Evolutionary conservation across 148 eudicot species (phyloP).

Genomic region (Mesembryanthemum crystallinum): DNA sequence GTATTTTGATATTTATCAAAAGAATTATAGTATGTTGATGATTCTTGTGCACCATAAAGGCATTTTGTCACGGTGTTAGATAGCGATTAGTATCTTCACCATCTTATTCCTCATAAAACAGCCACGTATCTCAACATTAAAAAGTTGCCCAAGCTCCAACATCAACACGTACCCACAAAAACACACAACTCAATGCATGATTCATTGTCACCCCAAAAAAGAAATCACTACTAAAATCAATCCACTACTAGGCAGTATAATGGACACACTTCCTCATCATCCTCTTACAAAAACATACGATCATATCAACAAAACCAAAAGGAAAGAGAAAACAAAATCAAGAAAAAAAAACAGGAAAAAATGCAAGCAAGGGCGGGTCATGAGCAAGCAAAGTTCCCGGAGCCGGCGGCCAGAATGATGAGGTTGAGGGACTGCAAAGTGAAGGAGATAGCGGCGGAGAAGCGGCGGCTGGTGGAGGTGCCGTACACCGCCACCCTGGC

Average conservation of each 20-base stretch:
- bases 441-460: slow-evolving; percentile 45
- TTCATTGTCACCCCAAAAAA: not conserved
- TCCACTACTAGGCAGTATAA: not conserved
- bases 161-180: not conserved
- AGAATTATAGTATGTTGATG: too few relatives aligned
- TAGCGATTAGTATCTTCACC: not conserved
- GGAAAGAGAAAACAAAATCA: not conserved
- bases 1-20: too few relatives aligned
- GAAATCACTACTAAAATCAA: not conserved
- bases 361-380: not conserved
- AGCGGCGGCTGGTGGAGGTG: slow-evolving; percentile 74
- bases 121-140: slow-evolving; percentile 1
- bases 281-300: not conserved
- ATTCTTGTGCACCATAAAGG: too few relatives aligned
- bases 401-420: not conserved
- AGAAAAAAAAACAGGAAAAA: not conserved
- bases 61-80: not conserved
- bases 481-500: slow-evolving; percentile 81
- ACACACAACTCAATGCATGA: not conserved
- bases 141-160: not conserved
- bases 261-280: not conserved
- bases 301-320: not conserved
- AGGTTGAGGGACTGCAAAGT: slow-evolving; percentile 44
- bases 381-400: not conserved
- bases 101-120: not conserved